Conservation (phyloP, 768 basidiomycete species). For the Lentinula aciculospora region DNA sequence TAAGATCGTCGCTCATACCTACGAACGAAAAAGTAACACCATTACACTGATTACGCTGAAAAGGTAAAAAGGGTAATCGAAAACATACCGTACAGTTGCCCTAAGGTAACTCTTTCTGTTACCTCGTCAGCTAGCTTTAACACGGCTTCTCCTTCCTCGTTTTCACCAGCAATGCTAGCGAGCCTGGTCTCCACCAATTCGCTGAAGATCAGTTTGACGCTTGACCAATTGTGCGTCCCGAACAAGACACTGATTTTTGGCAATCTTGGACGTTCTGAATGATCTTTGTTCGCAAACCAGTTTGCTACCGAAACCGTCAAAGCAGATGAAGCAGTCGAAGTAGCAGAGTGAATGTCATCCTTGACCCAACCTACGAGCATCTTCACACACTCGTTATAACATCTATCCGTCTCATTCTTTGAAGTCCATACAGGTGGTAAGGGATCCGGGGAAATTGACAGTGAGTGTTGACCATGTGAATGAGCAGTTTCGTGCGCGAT, state of each 20-base stretch:
- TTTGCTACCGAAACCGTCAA: constrained; percentile 6
- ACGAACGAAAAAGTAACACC: not conserved
- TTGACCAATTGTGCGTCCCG: constrained; percentile 82
- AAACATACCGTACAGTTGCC: constrained; percentile 73
- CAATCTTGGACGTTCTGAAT: not conserved
- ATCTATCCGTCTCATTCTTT: constrained; percentile 69
- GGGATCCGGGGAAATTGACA: constrained; percentile 53
- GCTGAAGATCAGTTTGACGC: constrained; percentile 54
- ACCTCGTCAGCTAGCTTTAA: constrained; percentile 47
- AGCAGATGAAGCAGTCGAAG: not conserved
- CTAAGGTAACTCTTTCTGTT: constrained; percentile 64
- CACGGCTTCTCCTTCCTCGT: constrained; percentile 16
- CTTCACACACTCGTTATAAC: constrained; percentile 60
- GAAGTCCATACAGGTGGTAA: constrained; percentile 62
- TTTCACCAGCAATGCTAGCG: constrained; percentile 24
- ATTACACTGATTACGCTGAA: not conserved
- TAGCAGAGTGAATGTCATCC: not conserved
- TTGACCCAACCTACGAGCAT: constrained; percentile 37
- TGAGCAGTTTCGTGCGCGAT: constrained; percentile 33
- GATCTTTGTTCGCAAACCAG: not conserved
- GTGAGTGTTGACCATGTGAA: constrained; percentile 15
- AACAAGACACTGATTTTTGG: constrained; percentile 63
- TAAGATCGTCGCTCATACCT: constrained; percentile 88
- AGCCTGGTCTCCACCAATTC: constrained; percentile 55
- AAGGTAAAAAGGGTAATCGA: not conserved